Conservation (phyloP, 768 basidiomycete genomes). For the Daedaleopsis nitida region DNA sequence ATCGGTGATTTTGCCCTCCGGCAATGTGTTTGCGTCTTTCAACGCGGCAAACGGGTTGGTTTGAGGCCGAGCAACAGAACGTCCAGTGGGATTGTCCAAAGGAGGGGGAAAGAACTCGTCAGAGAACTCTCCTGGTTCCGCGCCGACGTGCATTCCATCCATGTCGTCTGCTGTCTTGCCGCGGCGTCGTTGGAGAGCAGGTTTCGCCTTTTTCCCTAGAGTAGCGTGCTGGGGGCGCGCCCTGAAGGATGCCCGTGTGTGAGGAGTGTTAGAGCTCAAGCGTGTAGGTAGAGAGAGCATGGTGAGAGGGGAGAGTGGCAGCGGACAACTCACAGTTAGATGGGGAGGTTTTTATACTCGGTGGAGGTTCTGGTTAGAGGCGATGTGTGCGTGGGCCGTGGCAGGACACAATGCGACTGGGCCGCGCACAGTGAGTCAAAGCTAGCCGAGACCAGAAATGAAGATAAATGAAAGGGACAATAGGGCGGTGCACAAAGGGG, state of each 20-base stretch:
- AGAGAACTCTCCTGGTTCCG: too few relatives aligned
- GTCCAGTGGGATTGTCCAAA: too few relatives aligned
- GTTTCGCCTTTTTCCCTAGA: too few relatives aligned
- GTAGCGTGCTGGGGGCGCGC: too few relatives aligned
- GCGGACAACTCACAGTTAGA: neutral
- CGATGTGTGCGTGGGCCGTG: neutral
- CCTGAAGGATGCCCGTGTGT: too few relatives aligned
- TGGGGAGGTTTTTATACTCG: neutral
- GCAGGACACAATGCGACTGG: neutral
- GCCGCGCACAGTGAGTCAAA: neutral
- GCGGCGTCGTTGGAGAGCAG: too few relatives aligned
- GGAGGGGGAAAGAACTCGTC: too few relatives aligned
- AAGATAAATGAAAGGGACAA: neutral
- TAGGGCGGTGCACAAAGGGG: neutral
- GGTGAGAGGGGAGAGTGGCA: neutral
- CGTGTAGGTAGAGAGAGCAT: neutral
- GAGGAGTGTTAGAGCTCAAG: too few relatives aligned
- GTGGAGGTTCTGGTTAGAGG: neutral
- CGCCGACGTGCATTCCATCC: too few relatives aligned
- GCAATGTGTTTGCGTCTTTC: neutral
- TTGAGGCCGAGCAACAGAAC: too few relatives aligned
- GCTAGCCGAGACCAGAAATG: neutral
- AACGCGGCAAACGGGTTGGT: neutral
- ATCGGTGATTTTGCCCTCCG: neutral
- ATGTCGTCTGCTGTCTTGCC: too few relatives aligned